These are phyloP conservation scores for Tolypocladium pustulatum DNA, from an alignment of 2,329 filamentous ascomycete species.

Conservation along the genomic window DNA sequence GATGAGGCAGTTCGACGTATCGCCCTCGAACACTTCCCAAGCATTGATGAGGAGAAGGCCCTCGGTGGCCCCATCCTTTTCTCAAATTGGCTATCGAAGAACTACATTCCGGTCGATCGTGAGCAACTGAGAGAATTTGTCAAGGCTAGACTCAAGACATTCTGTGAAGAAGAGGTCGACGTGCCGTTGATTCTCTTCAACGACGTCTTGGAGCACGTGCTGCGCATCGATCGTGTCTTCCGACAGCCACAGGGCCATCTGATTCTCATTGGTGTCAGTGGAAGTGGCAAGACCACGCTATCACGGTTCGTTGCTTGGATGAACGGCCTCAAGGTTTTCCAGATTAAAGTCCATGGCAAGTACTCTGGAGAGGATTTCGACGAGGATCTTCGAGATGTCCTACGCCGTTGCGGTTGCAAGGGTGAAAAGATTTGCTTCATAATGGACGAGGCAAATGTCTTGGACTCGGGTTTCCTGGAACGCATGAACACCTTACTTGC, in stretches of 20 bases:
- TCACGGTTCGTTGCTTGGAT: conserved; percentile 99
- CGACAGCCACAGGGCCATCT: conserved; percentile 95
- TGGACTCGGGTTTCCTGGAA: conserved; percentile 97
- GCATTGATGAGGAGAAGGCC: conserved; percentile 82
- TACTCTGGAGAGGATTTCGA: conserved; percentile 99
- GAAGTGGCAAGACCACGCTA: conserved; percentile 94
- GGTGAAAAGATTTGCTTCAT: conserved; percentile 99
- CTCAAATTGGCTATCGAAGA: conserved; percentile 98
- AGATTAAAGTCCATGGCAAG: conserved; percentile 99
- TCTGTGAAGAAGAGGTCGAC: conserved; percentile 98
- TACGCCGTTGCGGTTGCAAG: conserved; percentile 90
- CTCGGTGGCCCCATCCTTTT: conserved; percentile 90
- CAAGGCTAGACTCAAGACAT: conserved; percentile 91
- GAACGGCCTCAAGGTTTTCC: conserved; percentile 98
- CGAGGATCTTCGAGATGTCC: conserved; percentile 87
- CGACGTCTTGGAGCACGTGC: conserved; percentile 93
- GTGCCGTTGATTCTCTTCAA: conserved; percentile 99
- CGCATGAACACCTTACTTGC: conserved; percentile 98
- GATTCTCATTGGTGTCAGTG: conserved; percentile 96
- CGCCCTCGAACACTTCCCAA: conserved; percentile 86
- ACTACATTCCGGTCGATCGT: conserved; percentile 93
- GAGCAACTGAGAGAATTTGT: conserved; percentile 95
- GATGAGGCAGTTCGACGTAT: conserved; percentile 79
- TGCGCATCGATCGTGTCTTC: conserved; percentile 98
- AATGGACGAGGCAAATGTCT: conserved; percentile 98